These are phyloP conservation scores for Mycosphaerella sp. DNA, from an alignment of 2,329 filamentous ascomycete genomes.

Conservation along the genomic window DNA sequence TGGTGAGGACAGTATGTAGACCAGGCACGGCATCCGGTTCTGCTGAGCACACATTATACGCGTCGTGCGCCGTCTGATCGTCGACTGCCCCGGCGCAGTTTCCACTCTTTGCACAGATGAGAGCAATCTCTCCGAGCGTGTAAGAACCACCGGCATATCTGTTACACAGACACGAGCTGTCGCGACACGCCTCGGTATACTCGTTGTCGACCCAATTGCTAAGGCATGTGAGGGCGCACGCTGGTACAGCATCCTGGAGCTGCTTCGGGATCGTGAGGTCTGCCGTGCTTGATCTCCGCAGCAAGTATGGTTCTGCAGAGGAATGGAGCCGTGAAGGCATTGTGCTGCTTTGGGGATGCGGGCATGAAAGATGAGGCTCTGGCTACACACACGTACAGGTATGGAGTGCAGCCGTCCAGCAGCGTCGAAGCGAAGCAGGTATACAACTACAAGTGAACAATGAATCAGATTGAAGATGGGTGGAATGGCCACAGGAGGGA, in stretches of 20 bases:
- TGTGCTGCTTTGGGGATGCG: neutral
- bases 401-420: slow-evolving; percentile 24
- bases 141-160: neutral
- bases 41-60: slow-evolving; percentile 29
- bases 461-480: neutral
- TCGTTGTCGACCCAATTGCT: slow-evolving; percentile 22
- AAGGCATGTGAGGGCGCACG: slow-evolving; percentile 30
- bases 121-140: slow-evolving; percentile 31
- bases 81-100: neutral
- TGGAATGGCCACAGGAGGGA: no score
- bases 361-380: neutral
- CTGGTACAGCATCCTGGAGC: slow-evolving; percentile 24
- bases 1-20: slow-evolving; percentile 23
- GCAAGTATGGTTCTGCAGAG: neutral
- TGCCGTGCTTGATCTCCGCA: slow-evolving; percentile 8
- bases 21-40: slow-evolving; percentile 23
- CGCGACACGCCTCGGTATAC: slow-evolving; percentile 11
- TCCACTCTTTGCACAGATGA: slow-evolving; percentile 20
- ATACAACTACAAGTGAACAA: neutral
- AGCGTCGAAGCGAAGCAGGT: slow-evolving; percentile 16
- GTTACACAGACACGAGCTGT: slow-evolving; percentile 1
- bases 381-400: neutral
- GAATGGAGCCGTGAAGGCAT: slow-evolving; percentile 15
- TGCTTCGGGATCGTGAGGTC: slow-evolving; percentile 15
- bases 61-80: slow-evolving; percentile 5